These are phyloP conservation scores for Anethum foeniculum DNA, from an alignment of 140 eudicot genomes.

Conservation along the genomic window DNA sequence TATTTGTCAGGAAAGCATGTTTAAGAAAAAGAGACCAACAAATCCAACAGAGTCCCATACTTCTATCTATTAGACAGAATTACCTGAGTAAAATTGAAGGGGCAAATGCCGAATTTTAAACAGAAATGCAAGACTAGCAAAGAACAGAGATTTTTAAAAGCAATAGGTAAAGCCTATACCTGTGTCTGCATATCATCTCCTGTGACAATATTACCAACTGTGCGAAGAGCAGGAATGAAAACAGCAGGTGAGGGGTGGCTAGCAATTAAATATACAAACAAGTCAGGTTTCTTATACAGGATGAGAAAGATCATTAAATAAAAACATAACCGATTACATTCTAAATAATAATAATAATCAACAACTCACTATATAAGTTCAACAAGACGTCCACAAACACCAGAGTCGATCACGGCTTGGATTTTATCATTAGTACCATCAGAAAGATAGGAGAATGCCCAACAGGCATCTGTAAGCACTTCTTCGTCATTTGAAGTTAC, in stretches of 20 bases:
- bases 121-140: neutral
- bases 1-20: neutral
- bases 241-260: conserved; percentile 55
- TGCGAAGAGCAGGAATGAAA: conserved; percentile 50
- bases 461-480: too few relatives aligned
- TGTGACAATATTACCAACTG: conserved; percentile 52
- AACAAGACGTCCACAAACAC: conserved; percentile 9
- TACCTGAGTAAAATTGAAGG: neutral
- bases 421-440: too few relatives aligned
- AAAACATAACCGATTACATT: neutral
- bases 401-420: conserved; percentile 16
- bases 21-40: neutral
- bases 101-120: neutral
- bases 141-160: neutral
- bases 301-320: neutral
- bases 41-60: neutral
- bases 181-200: conserved; percentile 60
- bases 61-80: too few relatives aligned
- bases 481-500: too few relatives aligned
- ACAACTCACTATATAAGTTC: conserved; percentile 8
- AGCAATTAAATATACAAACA: neutral
- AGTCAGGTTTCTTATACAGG: neutral
- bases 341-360: neutral
- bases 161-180: conserved; percentile 18
- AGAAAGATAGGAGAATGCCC: too few relatives aligned